Evolutionary conservation across 306 rosid species (phyloP), one percentile per base, ranked within the genome.

Genomic region (Quercus gilva): DNA sequence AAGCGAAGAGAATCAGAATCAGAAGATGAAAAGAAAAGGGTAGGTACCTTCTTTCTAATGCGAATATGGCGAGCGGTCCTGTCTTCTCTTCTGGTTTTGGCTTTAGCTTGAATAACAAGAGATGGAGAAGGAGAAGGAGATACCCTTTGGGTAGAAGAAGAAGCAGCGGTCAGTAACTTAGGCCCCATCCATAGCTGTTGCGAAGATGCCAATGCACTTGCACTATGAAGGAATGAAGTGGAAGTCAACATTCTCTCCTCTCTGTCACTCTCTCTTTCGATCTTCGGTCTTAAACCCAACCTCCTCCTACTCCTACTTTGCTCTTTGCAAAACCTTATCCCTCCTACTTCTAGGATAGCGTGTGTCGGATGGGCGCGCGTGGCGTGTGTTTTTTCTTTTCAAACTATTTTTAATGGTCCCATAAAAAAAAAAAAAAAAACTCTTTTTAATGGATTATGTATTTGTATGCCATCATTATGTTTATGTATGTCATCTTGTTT

Each of bases 1-100:
- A 23, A 60, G 67, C 33, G 33, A 60, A 23, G 33, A 60, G 33
- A 23, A 4, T 23, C 11, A 59, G 11, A 59, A 35, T 11, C 12
- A 60, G 13, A 60, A 41, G 45, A 41, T 41, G 45, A 41, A 8
- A 41, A 78, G 3, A 70, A 33, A 11, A n/a, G 7, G 45, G 14
- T 18, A 15, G 10, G 19, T n/a, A 84, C 91, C 91, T 86, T 88
- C 86, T 88, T 88, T 77, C 91, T 70, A 78, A 85, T 84, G 59
- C 97, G 94, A 53, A 33, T 21, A 77, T 89, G 97, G 76, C 96
- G 96, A 2, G 97, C 97, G 41, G 84, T 79, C 25, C 97, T 76
- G 85, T 92, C 88, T 67, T 89, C 90, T 20, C 86, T 84, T 77
- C 92, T 76, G 84, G 94, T 86, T 6, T 29, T 75, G 77, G 83